Percentiles rank a stretch among this genome's conserved stretches.
These are phyloP conservation scores for Trametes pubescens DNA, from an alignment of 1,284 basidiomycete genomes.

Conservation along the genomic window DNA sequence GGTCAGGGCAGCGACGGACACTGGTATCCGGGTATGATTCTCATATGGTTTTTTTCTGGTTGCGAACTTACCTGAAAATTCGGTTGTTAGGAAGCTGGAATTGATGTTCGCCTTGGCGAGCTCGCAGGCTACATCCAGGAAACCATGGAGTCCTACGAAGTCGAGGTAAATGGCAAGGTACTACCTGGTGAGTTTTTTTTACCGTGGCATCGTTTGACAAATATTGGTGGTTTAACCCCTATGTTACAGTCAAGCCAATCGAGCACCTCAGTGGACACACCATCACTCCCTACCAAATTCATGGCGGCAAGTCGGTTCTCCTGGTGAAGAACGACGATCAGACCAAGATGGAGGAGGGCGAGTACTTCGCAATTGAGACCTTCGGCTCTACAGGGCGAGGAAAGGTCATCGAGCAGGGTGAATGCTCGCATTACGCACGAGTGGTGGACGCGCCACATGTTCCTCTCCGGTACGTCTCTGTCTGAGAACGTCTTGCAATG, in stretches of 20 bases:
- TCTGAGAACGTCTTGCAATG: neutral
- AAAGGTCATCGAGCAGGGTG: conserved; percentile 92
- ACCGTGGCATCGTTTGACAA: conserved; percentile 11
- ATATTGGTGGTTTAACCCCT: conserved; percentile 16
- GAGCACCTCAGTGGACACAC: conserved; percentile 92
- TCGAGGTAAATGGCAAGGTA: conserved; percentile 88
- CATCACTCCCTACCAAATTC: conserved; percentile 90
- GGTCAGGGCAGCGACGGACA: conserved; percentile 93
- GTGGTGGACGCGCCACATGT: conserved; percentile 75
- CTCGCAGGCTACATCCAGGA: conserved; percentile 95
- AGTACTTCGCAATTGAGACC: conserved; percentile 99
- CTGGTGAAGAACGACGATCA: conserved; percentile 90
- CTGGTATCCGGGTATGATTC: conserved; percentile 76
- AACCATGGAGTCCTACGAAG: conserved; percentile 99
- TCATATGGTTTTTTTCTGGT: neutral
- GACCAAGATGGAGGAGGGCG: conserved; percentile 99
- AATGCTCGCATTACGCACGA: conserved; percentile 93
- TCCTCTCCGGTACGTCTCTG: conserved; percentile 66
- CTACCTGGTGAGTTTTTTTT: conserved; percentile 70
- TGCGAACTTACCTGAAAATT: neutral
- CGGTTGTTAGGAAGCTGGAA: conserved; percentile 85
- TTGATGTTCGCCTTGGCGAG: conserved; percentile 95
- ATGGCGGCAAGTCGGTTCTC: conserved; percentile 89
- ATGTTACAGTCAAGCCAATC: conserved; percentile 84
- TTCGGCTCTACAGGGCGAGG: conserved; percentile 98